Evolutionary conservation across 179 eudicot species (phyloP).

Genomic region (Gypsophila paniculata): DNA sequence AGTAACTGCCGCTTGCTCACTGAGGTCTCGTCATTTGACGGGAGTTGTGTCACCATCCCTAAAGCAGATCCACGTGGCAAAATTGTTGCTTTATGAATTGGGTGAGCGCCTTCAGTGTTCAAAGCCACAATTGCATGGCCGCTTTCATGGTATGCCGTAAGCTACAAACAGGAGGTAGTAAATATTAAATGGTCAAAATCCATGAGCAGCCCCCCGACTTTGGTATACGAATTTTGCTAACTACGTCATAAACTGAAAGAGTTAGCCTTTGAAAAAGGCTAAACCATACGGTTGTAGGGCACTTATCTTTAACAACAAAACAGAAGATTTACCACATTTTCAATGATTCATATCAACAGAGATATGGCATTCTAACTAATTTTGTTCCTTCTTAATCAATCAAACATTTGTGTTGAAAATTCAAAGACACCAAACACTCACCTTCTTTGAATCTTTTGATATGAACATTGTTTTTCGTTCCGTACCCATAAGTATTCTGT

Average conservation of each 20-base stretch:
- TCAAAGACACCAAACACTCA: conserved; percentile 20
- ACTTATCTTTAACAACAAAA: too few species aligned
- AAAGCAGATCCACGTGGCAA: conserved; percentile 95
- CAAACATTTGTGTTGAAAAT: neutral
- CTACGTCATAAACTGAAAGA: too few species aligned
- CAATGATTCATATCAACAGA: neutral
- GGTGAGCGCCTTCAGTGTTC: conserved; percentile 85
- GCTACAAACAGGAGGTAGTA: conserved; percentile 38
- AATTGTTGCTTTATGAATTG: conserved; percentile 97
- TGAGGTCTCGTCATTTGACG: conserved; percentile 83
- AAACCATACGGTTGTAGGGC: too few species aligned
- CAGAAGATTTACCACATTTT: too few species aligned
- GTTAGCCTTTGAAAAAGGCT: too few species aligned
- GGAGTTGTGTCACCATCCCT: conserved; percentile 98
- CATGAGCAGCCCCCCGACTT: too few species aligned
- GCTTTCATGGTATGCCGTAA: conserved; percentile 99
- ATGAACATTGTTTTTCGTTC: conserved; percentile 91
- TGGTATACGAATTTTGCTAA: too few species aligned
- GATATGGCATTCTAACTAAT: neutral
- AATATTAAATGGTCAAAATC: neutral
- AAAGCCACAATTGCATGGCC: conserved; percentile 96
- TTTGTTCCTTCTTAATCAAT: neutral
- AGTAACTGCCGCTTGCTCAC: conserved; percentile 77
- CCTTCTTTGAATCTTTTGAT: conserved; percentile 91
- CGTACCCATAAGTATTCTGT: conserved; percentile 95